phyloP scores from a whole-genome alignment of 225 moss, liverwort and hornwort species.

The Rhytidiadelphus loreus region DNA sequence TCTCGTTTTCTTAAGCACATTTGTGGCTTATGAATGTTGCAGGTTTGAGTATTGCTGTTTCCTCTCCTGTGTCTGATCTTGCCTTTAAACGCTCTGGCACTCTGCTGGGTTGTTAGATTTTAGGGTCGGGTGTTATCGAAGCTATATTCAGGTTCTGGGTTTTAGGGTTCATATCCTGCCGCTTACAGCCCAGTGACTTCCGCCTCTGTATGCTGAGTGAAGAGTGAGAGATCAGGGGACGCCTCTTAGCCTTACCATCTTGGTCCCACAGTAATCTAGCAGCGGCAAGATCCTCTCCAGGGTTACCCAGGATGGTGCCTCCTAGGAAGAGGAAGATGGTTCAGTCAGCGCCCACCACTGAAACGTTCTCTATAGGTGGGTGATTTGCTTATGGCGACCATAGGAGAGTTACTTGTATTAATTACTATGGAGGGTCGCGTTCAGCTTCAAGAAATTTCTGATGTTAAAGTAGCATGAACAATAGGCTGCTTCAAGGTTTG shows the following conservation, averaged over 20 bases:
- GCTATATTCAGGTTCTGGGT: neutral
- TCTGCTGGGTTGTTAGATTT: neutral
- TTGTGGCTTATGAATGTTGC: neutral
- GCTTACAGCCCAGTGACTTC: neutral
- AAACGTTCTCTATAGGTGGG: conserved; percentile 17
- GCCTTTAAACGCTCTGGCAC: neutral
- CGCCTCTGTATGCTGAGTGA: neutral
- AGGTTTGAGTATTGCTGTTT: neutral
- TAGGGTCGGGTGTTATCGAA: neutral
- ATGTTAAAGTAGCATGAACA: neutral
- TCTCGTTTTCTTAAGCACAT: neutral
- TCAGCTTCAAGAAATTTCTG: neutral
- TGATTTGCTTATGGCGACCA: neutral
- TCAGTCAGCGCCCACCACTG: neutral
- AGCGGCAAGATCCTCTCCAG: no score
- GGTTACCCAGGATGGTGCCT: conserved; percentile 11
- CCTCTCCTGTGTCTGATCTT: neutral
- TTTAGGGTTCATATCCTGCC: neutral
- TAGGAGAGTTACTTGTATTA: neutral
- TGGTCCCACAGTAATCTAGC: neutral
- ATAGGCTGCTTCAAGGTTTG: neutral
- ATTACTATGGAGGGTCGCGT: neutral
- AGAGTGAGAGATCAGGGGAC: neutral
- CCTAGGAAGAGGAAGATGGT: conserved; percentile 33
- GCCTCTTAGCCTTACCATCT: neutral